Conservation (phyloP, 1,139 yeast species). For the Scheffersomyces parashehatae region DNA sequence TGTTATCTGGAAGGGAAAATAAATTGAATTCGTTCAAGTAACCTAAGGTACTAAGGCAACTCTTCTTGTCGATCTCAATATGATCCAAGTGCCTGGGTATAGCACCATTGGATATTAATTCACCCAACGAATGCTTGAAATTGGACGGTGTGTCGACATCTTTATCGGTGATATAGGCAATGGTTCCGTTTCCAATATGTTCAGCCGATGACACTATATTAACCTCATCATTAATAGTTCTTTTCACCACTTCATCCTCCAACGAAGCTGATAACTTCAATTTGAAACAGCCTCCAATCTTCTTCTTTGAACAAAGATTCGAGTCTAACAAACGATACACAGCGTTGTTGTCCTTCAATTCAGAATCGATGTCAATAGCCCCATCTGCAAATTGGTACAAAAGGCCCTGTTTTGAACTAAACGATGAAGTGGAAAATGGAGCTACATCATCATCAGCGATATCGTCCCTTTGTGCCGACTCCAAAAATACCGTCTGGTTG, state of each 20-base stretch:
- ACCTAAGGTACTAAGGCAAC: constrained; percentile 38
- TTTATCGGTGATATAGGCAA: constrained; percentile 63
- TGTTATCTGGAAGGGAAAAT: constrained; percentile 47
- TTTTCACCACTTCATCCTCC: constrained; percentile 33
- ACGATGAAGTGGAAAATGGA: constrained; percentile 15
- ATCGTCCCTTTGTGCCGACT: constrained; percentile 42
- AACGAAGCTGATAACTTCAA: constrained; percentile 46
- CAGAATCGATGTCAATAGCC: constrained; percentile 31
- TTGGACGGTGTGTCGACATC: constrained; percentile 42
- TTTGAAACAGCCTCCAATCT: constrained; percentile 43
- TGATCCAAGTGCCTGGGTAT: constrained; percentile 31
- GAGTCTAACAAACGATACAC: constrained; percentile 24
- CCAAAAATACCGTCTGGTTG: constrained; percentile 63
- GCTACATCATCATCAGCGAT: constrained; percentile 24
- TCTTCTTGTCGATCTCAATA: constrained; percentile 33
- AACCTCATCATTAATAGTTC: constrained; percentile 39
- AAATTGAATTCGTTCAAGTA: constrained; percentile 32
- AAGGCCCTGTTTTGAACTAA: constrained; percentile 38
- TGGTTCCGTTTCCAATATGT: constrained; percentile 48
- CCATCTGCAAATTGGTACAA: constrained; percentile 71
- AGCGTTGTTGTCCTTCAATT: constrained; percentile 3
- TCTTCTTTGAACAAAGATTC: constrained; percentile 35
- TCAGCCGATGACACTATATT: constrained; percentile 43
- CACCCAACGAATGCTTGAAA: constrained; percentile 40
- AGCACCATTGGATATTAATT: constrained; percentile 38